These are phyloP conservation scores for Pseudohalonectria lignicola DNA, from an alignment of 2,329 filamentous ascomycete genomes.

Conservation along the genomic window DNA sequence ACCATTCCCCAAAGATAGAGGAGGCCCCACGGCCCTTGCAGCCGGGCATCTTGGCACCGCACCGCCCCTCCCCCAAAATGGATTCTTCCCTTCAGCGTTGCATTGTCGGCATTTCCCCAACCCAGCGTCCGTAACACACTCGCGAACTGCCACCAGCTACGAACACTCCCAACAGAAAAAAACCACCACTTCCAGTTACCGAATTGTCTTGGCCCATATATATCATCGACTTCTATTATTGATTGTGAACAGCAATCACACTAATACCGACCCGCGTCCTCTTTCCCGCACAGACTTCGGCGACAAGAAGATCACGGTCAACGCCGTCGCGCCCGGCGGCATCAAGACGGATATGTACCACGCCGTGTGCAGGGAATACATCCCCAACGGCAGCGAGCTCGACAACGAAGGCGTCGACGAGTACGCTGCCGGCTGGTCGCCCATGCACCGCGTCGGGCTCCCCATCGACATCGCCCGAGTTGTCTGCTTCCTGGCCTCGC, in stretches of 20 bases:
- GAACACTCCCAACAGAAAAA: too few species aligned
- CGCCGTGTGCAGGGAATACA: slow-evolving; percentile 24
- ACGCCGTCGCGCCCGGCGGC: slow-evolving; percentile 22
- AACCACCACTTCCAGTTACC: too few species aligned
- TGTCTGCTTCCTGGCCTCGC: slow-evolving; percentile 19
- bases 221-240: too few species aligned
- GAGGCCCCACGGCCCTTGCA: too few species aligned
- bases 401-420: slow-evolving; percentile 12
- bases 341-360: slow-evolving; percentile 23
- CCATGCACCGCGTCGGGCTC: slow-evolving; percentile 17
- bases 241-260: too few species aligned
- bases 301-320: slow-evolving; percentile 24
- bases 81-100: background rate
- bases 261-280: too few species aligned
- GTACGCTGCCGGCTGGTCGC: slow-evolving; percentile 24
- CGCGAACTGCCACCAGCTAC: too few species aligned
- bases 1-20: too few species aligned
- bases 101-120: slow-evolving; percentile 1
- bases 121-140: background rate
- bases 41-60: too few species aligned
- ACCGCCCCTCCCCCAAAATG: too few species aligned
- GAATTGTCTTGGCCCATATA: too few species aligned
- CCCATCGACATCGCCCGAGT: slow-evolving; percentile 20
- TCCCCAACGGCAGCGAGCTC: slow-evolving; percentile 22
- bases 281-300: slow-evolving; percentile 22